phyloP scores from a whole-genome alignment of 73 alveolate species.

The Loxodes magnus region DNA sequence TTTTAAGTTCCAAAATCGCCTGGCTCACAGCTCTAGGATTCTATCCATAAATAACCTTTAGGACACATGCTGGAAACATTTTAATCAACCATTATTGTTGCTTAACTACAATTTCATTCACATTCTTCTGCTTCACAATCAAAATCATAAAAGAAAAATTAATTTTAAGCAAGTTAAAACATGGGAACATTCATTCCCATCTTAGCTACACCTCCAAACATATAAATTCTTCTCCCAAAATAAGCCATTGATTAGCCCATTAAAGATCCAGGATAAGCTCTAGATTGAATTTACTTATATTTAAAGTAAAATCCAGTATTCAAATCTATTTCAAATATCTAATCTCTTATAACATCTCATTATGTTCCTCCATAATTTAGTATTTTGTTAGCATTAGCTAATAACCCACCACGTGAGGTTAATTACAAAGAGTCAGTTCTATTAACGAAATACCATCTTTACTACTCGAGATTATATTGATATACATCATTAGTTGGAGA shows the following conservation, averaged over 20 bases:
- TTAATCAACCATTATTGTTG: not conserved
- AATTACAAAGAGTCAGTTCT: too few relatives aligned
- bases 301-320: too few relatives aligned
- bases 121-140: too few relatives aligned
- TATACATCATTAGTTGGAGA: too few relatives aligned
- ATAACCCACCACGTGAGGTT: too few relatives aligned
- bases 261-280: not conserved
- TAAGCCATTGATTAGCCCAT: not conserved
- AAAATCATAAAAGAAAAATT: not conserved
- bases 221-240: not conserved
- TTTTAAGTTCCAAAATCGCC: conserved; percentile 2
- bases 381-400: too few relatives aligned
- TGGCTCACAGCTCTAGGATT: not conserved
- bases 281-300: not conserved
- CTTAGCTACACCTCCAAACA: conserved; percentile 3
- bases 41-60: conserved; percentile 5
- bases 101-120: not conserved
- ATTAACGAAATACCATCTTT: too few relatives aligned
- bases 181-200: not conserved
- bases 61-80: not conserved
- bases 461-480: too few relatives aligned
- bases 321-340: too few relatives aligned
- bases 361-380: too few relatives aligned
- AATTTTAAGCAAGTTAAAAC: not conserved
- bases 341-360: too few relatives aligned